These are phyloP conservation scores for Quercus aquifolioides DNA, from an alignment of 306 rosid species.

Conservation along the genomic window DNA sequence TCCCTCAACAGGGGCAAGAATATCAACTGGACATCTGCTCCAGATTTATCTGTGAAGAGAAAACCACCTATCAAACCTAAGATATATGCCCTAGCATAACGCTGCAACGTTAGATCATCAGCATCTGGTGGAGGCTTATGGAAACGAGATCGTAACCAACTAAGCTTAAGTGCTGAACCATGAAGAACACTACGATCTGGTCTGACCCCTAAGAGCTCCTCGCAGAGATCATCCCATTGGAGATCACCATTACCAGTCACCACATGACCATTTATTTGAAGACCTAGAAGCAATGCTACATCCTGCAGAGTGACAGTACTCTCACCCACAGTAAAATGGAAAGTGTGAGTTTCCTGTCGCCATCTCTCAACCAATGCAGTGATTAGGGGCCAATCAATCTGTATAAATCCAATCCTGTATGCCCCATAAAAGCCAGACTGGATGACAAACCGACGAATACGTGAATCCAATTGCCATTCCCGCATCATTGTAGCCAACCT, in stretches of 20 bases:
- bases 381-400: slow-evolving; percentile 26
- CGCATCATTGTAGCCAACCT: slow-evolving; percentile 20
- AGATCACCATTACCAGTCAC: slow-evolving; percentile 23
- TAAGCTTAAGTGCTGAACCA: slow-evolving; percentile 27
- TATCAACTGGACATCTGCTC: slow-evolving; percentile 25
- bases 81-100: slow-evolving; percentile 22
- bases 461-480: slow-evolving; percentile 20
- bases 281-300: slow-evolving; percentile 22
- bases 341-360: slow-evolving; percentile 28
- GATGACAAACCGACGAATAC: slow-evolving; percentile 16
- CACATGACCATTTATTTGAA: slow-evolving; percentile 12
- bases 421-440: slow-evolving; percentile 21
- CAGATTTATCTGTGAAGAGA: slow-evolving; percentile 25
- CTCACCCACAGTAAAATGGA: slow-evolving; percentile 27
- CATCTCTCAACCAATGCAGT: slow-evolving; percentile 31
- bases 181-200: slow-evolving; percentile 18
- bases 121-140: slow-evolving; percentile 15
- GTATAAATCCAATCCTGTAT: slow-evolving; percentile 15
- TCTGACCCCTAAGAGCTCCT: slow-evolving; percentile 17
- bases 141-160: slow-evolving; percentile 26
- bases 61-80: slow-evolving; percentile 22
- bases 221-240: slow-evolving; percentile 21
- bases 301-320: slow-evolving; percentile 25
- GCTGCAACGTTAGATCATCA: slow-evolving; percentile 1
- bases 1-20: slow-evolving; percentile 23